Evolutionary conservation across 2,329 filamentous ascomycete genomes (phyloP).

Genomic region (Aspergillus melleus): DNA sequence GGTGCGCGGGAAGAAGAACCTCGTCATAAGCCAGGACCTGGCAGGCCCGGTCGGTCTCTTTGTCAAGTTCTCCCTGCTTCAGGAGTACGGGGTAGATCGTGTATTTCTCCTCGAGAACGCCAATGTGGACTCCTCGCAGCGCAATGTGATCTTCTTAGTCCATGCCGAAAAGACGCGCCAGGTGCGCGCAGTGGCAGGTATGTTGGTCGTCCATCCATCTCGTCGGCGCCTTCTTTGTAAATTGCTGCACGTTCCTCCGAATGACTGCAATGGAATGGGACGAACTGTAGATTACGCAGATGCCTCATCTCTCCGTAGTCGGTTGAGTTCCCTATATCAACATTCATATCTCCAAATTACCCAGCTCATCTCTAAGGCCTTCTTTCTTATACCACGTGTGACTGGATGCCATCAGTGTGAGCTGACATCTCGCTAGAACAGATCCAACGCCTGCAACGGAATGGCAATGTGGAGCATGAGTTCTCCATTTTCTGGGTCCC

Average conservation of each 20-base stretch:
- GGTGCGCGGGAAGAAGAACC: constrained; percentile 98
- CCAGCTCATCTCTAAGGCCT: constrained; percentile 46
- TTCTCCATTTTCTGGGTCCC: constrained; percentile 97
- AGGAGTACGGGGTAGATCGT: constrained; percentile 97
- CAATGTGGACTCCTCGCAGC: constrained; percentile 90
- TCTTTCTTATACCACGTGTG: constrained; percentile 35
- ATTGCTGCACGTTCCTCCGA: constrained; percentile 3
- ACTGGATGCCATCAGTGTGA: constrained; percentile 55
- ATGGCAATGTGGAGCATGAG: constrained; percentile 88
- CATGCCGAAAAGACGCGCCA: constrained; percentile 85
- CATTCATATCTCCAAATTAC: constrained; percentile 9
- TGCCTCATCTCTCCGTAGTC: constrained; percentile 54
- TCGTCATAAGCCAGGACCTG: constrained; percentile 87
- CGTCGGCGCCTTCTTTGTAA: constrained; percentile 6
- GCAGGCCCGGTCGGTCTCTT: constrained; percentile 87
- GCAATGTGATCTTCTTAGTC: constrained; percentile 91
- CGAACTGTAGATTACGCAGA: constrained; percentile 62
- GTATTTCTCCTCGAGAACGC: constrained; percentile 95
- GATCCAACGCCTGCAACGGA: constrained; percentile 83
- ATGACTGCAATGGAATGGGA: constrained; percentile 37
- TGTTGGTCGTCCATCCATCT: constrained; percentile 35
- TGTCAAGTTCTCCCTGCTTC: constrained; percentile 90
- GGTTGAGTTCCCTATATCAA: constrained; percentile 56
- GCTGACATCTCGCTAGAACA: constrained; percentile 71
- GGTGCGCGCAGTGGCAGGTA: constrained; percentile 85